phyloP scores from a whole-genome alignment of 441 rosid species.

The Gossypium lobatum region DNA sequence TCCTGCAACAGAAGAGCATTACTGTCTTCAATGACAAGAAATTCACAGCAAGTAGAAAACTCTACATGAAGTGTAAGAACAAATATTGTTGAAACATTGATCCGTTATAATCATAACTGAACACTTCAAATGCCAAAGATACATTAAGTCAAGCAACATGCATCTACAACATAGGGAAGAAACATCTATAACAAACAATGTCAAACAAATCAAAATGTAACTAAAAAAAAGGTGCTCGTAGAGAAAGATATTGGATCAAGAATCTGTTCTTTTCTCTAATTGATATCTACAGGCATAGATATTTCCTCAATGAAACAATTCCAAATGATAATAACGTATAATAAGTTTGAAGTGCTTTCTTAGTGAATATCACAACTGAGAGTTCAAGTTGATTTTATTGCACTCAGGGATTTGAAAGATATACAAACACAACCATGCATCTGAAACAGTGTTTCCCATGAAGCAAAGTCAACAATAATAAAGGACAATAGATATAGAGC shows the following conservation, averaged over 20 bases:
- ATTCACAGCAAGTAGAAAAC: neutral
- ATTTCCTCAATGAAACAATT: neutral
- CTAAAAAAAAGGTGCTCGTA: neutral
- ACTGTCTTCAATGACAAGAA: neutral
- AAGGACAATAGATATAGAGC: neutral
- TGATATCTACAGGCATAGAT: neutral
- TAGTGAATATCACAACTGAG: neutral
- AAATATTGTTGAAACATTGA: neutral
- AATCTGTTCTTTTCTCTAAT: neutral
- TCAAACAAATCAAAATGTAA: neutral
- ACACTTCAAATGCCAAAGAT: neutral
- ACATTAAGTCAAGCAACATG: neutral
- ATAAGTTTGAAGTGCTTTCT: neutral
- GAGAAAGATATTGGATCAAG: neutral
- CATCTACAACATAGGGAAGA: neutral
- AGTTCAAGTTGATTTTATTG: neutral
- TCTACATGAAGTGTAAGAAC: neutral
- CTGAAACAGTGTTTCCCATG: neutral
- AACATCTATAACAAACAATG: neutral
- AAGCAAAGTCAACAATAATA: neutral
- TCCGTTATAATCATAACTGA: neutral
- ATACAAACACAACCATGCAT: neutral
- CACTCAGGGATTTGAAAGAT: neutral
- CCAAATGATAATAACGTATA: neutral
- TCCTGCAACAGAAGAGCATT: conserved; percentile 50